Evolutionary conservation across 2,329 filamentous ascomycete species (phyloP).

Genomic region (Cercospora berteroae): DNA sequence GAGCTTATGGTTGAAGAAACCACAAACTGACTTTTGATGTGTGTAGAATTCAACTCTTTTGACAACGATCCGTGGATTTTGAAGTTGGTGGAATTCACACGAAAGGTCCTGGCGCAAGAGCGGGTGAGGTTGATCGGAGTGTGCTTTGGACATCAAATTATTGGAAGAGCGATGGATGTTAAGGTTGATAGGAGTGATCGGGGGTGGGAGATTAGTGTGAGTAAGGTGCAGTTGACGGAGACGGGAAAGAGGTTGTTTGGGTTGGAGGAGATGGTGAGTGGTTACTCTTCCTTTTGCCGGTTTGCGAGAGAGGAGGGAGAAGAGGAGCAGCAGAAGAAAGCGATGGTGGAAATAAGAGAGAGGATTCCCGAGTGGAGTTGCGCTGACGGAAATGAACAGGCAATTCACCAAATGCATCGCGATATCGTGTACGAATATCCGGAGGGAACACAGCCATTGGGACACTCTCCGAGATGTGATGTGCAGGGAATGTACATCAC

Average conservation of each 20-base stretch:
- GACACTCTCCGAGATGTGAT: conserved; percentile 62
- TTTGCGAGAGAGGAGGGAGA: not conserved
- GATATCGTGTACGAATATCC: conserved; percentile 70
- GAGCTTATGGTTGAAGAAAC: too few relatives aligned
- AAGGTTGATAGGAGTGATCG: conserved; percentile 64
- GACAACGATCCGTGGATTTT: conserved; percentile 74
- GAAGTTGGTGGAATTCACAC: conserved; percentile 67
- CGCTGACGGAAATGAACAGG: conserved; percentile 42
- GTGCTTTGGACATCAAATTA: conserved; percentile 86
- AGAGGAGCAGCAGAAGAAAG: too few relatives aligned
- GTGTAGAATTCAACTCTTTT: conserved; percentile 67
- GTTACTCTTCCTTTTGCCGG: too few relatives aligned
- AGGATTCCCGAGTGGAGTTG: not conserved
- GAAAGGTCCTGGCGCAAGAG: conserved; percentile 57
- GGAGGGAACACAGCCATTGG: conserved; percentile 60
- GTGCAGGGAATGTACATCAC: conserved; percentile 79
- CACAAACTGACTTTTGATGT: not conserved
- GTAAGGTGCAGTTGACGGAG: conserved; percentile 64
- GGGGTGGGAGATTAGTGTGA: conserved; percentile 82
- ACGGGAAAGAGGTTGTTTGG: conserved; percentile 72
- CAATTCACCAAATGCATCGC: conserved; percentile 82
- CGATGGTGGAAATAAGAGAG: not conserved
- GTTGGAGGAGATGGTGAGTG: conserved; percentile 57
- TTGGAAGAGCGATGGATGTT: conserved; percentile 68
- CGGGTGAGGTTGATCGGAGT: conserved; percentile 72